Evolutionary conservation across 352 stramenopile genomes (phyloP), one percentile per base, ranked within the genome.

Genomic region (Globisporangium cylindrosporum): DNA sequence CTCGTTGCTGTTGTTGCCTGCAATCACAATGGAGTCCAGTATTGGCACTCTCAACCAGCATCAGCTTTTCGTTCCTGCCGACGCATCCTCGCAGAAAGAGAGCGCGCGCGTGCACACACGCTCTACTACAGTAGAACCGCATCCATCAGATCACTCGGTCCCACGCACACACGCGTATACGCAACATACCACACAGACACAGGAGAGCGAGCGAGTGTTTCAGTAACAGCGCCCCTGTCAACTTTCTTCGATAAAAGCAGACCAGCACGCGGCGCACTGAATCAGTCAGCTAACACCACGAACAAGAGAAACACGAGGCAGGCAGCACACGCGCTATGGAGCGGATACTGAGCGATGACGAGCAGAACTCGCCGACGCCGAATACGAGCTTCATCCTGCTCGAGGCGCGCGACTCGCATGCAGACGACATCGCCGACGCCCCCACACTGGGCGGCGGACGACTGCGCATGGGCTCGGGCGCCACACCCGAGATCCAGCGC

Each of bases 361-460:
- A 56, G 38, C 62, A 69, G 56, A 72, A 67, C 25, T 41, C 70
- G 32, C 41, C 70, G 24, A 88, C 80, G 62, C 81, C 80, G n/a
- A 70, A 68, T 66, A 74, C 84, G 63, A 90, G 84, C 68, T 92
- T 92, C 71, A 77, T 78, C 59, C 72, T 92, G 22, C 69, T 92
- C 10, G 83, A 92, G 58, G 81, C 76, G 53, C 73, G 75, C 61
- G 64, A 75, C 46, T 82, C 77, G 43, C 56, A 59, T 49, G 32
- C 38, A 2, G 46, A 67, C 59, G 55, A 64, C 54, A 20, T 15
- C 14, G 36, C 27, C 6, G 38, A 66, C 29, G 32, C 10, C 24
- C 41, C 32, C 8, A 3, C 22, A 12, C 15, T 46, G 38, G 38
- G 10, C 36, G 54, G 34, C 22, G 24, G 14, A 15, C 15, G n/a